Evolutionary conservation across 2,329 filamentous ascomycete species (phyloP).

Genomic region (Sclerotinia subarctica): DNA sequence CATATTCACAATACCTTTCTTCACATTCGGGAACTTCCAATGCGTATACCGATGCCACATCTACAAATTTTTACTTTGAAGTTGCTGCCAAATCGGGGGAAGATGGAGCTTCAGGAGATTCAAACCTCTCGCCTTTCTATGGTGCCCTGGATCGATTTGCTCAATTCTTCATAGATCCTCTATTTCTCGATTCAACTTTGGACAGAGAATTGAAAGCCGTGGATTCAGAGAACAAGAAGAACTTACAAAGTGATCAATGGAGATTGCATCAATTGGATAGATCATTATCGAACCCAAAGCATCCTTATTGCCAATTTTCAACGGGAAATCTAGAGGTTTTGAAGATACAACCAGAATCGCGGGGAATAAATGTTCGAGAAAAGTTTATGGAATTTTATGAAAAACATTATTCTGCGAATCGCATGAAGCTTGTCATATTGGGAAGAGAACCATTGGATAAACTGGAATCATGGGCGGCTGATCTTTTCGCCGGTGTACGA

Average conservation of each 20-base stretch:
- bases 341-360: conserved; percentile 63
- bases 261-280: conserved; percentile 69
- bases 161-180: conserved; percentile 70
- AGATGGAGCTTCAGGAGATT: conserved; percentile 53
- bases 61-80: conserved; percentile 98
- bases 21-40: conserved; percentile 90
- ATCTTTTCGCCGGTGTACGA: conserved; percentile 64
- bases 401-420: conserved; percentile 69
- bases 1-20: conserved; percentile 89
- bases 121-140: conserved; percentile 62
- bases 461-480: conserved; percentile 64
- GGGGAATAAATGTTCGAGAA: conserved; percentile 66
- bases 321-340: conserved; percentile 70
- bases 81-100: conserved; percentile 79
- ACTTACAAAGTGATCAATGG: conserved; percentile 71
- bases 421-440: conserved; percentile 70
- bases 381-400: conserved; percentile 73
- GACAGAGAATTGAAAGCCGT: conserved; percentile 70
- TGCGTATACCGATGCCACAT: conserved; percentile 88
- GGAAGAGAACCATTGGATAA: conserved; percentile 65
- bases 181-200: conserved; percentile 67
- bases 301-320: conserved; percentile 71
- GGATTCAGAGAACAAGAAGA: conserved; percentile 79
- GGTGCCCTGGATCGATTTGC: conserved; percentile 71
- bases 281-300: conserved; percentile 63